A percentile compares a stretch with the other conserved stretches of the same genome.
phyloP scores from a whole-genome alignment of 2,329 filamentous ascomycete genomes.

The Orbilia brochopaga region DNA sequence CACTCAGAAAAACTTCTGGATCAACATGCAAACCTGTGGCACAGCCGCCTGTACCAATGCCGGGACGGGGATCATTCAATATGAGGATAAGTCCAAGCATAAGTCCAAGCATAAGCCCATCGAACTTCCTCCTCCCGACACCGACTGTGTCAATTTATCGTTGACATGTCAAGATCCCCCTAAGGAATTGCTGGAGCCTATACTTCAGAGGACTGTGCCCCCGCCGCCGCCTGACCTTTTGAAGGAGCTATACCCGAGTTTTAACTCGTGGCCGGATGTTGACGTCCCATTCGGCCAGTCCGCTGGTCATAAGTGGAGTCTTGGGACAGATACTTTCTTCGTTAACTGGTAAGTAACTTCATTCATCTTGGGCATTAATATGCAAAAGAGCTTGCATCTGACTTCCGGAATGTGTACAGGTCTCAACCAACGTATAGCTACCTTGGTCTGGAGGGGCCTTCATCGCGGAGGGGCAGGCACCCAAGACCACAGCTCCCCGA shows the following conservation, averaged over 20 bases:
- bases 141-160: conserved; percentile 16
- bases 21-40: conserved; percentile 57
- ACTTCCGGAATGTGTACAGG: neutral
- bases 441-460: conserved; percentile 20
- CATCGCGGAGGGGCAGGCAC: neutral
- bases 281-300: conserved; percentile 2
- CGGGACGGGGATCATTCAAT: conserved; percentile 38
- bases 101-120: conserved; percentile 14
- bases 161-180: conserved; percentile 25
- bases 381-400: neutral
- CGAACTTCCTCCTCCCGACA: conserved; percentile 13
- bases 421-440: conserved; percentile 27
- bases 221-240: conserved; percentile 18
- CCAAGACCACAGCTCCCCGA: conserved; percentile 54
- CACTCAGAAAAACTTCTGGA: conserved; percentile 59
- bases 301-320: conserved; percentile 30
- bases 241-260: conserved; percentile 21
- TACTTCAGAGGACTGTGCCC: conserved; percentile 22
- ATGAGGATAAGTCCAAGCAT: conserved; percentile 16
- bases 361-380: conserved; percentile 7
- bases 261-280: conserved; percentile 12
- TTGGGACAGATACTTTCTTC: conserved; percentile 25
- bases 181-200: conserved; percentile 18
- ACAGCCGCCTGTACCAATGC: conserved; percentile 15
- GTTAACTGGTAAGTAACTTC: conserved; percentile 28